These are phyloP conservation scores for Pseudevernia furfuracea DNA, from an alignment of 495 filamentous ascomycete species.

Conservation along the genomic window DNA sequence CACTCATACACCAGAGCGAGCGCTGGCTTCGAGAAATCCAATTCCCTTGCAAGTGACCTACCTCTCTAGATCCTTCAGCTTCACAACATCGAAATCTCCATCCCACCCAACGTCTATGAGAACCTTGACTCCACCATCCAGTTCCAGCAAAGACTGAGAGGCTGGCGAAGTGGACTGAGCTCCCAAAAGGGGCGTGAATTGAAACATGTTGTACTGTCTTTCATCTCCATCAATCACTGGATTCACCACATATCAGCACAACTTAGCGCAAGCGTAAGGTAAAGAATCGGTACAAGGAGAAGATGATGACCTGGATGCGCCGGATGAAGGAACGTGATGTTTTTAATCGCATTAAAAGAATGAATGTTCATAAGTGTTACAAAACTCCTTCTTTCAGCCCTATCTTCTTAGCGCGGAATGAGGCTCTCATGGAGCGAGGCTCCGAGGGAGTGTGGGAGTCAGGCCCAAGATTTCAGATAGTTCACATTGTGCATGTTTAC, in stretches of 20 bases:
- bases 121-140: constrained; percentile 94
- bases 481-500: too few species aligned
- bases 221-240: not conserved
- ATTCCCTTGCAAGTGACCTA: constrained; percentile 37
- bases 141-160: constrained; percentile 88
- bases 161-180: constrained; percentile 80
- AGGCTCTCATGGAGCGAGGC: too few species aligned
- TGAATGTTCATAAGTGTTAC: not conserved
- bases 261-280: not conserved
- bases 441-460: too few species aligned
- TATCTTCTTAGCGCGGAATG: not conserved
- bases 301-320: not conserved
- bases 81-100: constrained; percentile 70
- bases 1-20: constrained; percentile 4
- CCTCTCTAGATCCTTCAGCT: constrained; percentile 84
- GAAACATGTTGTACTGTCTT: constrained; percentile 62
- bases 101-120: constrained; percentile 96
- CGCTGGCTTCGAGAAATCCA: not conserved
- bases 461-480: too few species aligned
- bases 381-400: not conserved
- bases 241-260: not conserved
- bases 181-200: constrained; percentile 84
- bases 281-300: not conserved
- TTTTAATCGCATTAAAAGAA: not conserved
- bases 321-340: not conserved